These are phyloP conservation scores for Ustilago curta DNA, from an alignment of 1,284 basidiomycete species.

Conservation along the genomic window DNA sequence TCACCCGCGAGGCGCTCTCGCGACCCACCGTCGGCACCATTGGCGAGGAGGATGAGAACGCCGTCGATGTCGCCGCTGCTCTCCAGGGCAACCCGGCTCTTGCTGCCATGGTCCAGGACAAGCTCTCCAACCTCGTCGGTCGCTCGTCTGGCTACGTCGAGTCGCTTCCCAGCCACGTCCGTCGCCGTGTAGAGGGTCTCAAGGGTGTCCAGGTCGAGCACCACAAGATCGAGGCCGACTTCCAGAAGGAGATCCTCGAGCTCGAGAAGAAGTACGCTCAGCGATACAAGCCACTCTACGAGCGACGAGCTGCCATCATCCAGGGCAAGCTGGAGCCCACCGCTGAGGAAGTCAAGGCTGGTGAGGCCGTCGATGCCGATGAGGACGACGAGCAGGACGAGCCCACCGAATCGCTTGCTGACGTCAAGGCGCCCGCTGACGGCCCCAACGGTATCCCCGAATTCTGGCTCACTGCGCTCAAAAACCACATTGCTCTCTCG, in stretches of 20 bases:
- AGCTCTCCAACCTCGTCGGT: constrained; percentile 78
- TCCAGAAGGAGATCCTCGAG: constrained; percentile 95
- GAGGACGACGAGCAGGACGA: constrained; percentile 72
- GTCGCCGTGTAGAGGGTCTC: constrained; percentile 87
- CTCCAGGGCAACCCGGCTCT: constrained; percentile 68
- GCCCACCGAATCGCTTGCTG: constrained; percentile 70
- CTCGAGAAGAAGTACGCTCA: constrained; percentile 97
- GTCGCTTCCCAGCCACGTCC: constrained; percentile 83
- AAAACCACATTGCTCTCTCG: constrained; percentile 87
- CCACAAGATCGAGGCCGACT: constrained; percentile 90
- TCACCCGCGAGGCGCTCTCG: constrained; percentile 76
- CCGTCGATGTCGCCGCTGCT: constrained; percentile 52
- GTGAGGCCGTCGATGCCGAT: constrained; percentile 76
- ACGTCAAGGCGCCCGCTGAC: constrained; percentile 70
- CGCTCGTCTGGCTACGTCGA: constrained; percentile 88
- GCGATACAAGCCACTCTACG: constrained; percentile 86
- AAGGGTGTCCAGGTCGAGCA: constrained; percentile 95
- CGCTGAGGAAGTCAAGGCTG: constrained; percentile 83
- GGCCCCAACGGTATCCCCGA: constrained; percentile 81
- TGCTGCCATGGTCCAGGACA: constrained; percentile 70
- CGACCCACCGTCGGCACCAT: constrained; percentile 72
- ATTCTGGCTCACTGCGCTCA: constrained; percentile 97
- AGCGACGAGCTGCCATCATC: constrained; percentile 86
- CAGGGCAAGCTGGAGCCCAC: constrained; percentile 82
- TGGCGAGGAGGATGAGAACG: constrained; percentile 66